phyloP scores from a whole-genome alignment of 2,329 filamentous ascomycete species.

The Grosmannia huntii region DNA sequence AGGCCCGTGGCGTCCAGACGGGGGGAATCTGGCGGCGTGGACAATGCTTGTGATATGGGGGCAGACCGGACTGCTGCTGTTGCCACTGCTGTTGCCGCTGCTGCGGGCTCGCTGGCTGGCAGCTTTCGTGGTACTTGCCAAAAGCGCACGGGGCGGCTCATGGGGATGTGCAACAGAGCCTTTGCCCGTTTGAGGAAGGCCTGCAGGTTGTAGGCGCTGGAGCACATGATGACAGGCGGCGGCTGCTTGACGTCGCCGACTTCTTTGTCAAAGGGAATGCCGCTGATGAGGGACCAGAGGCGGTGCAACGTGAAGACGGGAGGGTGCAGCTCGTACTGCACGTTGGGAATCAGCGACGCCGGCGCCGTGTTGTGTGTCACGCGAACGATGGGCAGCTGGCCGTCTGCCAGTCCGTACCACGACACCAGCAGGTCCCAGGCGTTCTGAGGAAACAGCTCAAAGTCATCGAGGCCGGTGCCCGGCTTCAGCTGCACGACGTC shows the following conservation, averaged over 20 bases:
- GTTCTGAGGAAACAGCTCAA: conserved; percentile 61
- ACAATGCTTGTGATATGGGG: conserved; percentile 11
- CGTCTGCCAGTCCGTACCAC: conserved; percentile 68
- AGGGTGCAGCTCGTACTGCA: conserved; percentile 74
- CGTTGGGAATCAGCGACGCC: conserved; percentile 45
- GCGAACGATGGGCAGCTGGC: conserved; percentile 60
- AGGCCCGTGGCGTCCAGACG: conserved; percentile 1
- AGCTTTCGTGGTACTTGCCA: conserved; percentile 51
- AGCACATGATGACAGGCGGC: conserved; percentile 56
- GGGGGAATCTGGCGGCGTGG: conserved; percentile 17
- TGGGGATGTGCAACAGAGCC: conserved; percentile 49
- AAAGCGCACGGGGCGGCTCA: conserved; percentile 61
- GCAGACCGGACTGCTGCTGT: not conserved
- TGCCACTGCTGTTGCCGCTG: not conserved
- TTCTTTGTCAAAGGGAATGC: conserved; percentile 41
- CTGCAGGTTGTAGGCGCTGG: conserved; percentile 55
- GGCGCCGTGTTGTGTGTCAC: conserved; percentile 64
- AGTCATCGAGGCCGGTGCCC: conserved; percentile 56
- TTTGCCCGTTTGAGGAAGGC: conserved; percentile 70
- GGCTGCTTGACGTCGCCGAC: conserved; percentile 48
- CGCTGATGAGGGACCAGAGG: conserved; percentile 49
- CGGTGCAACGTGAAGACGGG: conserved; percentile 78
- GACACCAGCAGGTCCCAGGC: conserved; percentile 71
- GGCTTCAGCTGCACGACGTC: conserved; percentile 63
- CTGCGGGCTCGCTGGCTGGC: conserved; percentile 12